phyloP scores from a whole-genome alignment of 2,329 filamentous ascomycete species.

The Chaetomium sp. region DNA sequence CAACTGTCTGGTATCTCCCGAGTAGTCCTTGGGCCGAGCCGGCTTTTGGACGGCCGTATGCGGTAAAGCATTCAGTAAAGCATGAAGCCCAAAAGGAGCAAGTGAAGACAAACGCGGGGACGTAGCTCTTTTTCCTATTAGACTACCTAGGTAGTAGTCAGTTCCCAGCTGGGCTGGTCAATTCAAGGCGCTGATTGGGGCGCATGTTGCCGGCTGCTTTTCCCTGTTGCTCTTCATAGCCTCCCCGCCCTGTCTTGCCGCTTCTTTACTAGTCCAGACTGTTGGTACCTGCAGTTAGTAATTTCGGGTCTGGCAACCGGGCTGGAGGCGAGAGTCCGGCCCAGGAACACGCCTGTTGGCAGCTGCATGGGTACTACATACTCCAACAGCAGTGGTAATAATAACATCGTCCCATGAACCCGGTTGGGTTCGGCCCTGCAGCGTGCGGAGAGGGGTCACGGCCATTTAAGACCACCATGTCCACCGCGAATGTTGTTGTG shows the following conservation, averaged over 20 bases:
- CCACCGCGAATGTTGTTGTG: not conserved
- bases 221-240: not conserved
- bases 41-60: too few species aligned
- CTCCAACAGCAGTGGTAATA: not conserved
- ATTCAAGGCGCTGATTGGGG: constrained; percentile 9
- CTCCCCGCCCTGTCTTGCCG: not conserved
- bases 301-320: not conserved
- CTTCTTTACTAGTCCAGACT: not conserved
- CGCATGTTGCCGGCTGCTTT: constrained; percentile 12
- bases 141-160: too few species aligned
- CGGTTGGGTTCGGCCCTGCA: not conserved
- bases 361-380: not conserved
- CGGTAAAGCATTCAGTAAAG: too few species aligned
- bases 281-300: not conserved
- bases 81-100: too few species aligned
- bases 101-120: too few species aligned
- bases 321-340: not conserved
- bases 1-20: too few species aligned
- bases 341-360: not conserved
- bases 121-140: too few species aligned
- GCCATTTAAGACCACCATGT: not conserved
- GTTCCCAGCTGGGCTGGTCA: not conserved
- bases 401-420: not conserved
- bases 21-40: too few species aligned
- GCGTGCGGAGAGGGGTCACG: not conserved